A percentile compares a stretch with the other conserved stretches of the same genome.
These are phyloP conservation scores for Thraustochytrium sp. DNA, from an alignment of 352 stramenopile species.

Conservation along the genomic window DNA sequence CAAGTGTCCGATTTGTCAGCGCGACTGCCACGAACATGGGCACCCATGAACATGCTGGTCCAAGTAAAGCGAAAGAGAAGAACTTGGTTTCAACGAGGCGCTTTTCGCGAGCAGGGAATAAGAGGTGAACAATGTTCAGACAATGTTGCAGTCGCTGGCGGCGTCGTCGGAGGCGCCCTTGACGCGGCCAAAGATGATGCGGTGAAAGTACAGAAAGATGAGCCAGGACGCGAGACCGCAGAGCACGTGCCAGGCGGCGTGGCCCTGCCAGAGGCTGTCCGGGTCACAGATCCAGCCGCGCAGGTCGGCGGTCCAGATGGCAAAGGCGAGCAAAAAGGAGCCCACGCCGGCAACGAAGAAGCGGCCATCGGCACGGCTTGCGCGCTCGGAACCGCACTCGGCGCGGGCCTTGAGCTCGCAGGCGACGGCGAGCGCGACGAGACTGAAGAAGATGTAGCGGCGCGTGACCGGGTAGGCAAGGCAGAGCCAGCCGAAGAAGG, in stretches of 20 bases:
- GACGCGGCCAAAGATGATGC: neutral
- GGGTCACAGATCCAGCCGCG: neutral
- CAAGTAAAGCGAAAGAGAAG: too few relatives aligned
- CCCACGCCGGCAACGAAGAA: neutral
- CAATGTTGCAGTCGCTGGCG: neutral
- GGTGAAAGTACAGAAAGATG: conserved; percentile 21
- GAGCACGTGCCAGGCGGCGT: conserved; percentile 4
- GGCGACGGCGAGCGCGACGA: neutral
- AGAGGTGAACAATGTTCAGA: neutral
- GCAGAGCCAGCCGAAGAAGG: conserved; percentile 1
- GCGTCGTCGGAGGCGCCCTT: neutral
- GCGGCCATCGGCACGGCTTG: neutral
- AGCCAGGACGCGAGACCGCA: conserved; percentile 1
- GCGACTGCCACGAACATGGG: neutral
- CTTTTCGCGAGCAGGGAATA: neutral
- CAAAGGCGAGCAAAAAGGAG: neutral
- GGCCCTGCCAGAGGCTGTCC: conserved; percentile 5
- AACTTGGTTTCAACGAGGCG: too few relatives aligned
- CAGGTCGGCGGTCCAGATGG: neutral
- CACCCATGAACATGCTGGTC: too few relatives aligned
- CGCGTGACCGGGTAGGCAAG: neutral
- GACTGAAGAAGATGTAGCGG: neutral
- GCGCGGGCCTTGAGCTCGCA: neutral
- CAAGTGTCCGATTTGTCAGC: conserved; percentile 13
- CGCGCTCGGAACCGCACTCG: neutral